A percentile compares a stretch with the other conserved stretches of the same genome.
Evolutionary conservation across 2,329 filamentous ascomycete species (phyloP).

Genomic region (Fusarium guadeloupense): DNA sequence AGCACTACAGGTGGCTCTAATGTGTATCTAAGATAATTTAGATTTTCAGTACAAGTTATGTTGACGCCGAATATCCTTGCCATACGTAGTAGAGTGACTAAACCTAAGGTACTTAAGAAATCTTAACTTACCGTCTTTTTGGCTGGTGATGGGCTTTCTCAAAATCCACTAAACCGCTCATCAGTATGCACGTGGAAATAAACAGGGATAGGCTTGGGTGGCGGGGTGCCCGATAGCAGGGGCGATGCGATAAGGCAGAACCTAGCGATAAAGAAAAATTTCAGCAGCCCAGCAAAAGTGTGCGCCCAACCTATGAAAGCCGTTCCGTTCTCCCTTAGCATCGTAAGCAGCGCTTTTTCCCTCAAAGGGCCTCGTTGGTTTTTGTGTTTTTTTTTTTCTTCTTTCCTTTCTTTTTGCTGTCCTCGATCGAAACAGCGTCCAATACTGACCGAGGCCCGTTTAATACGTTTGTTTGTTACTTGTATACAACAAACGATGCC

Average conservation of each 20-base stretch:
- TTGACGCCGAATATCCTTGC: neutral
- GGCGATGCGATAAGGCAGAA: conserved; percentile 31
- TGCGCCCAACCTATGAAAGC: conserved; percentile 31
- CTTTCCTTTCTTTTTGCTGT: conserved; percentile 3
- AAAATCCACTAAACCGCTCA: conserved; percentile 21
- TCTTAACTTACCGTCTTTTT: neutral
- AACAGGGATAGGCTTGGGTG: conserved; percentile 17
- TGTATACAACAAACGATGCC: conserved; percentile 50
- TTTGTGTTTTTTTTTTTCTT: conserved; percentile 24
- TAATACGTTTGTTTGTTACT: neutral
- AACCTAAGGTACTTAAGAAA: neutral
- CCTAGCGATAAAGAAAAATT: conserved; percentile 33
- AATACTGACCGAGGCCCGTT: conserved; percentile 35
- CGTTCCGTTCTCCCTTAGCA: conserved; percentile 23
- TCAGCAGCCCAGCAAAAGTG: conserved; percentile 17
- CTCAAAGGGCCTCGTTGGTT: conserved; percentile 42
- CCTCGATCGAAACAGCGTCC: conserved; percentile 10
- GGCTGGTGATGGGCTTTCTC: neutral
- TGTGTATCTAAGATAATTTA: conserved; percentile 22
- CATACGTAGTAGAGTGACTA: neutral
- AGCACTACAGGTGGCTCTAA: conserved; percentile 2
- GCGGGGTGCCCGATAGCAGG: conserved; percentile 23
- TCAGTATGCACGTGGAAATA: conserved; percentile 40
- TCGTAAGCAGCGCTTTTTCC: conserved; percentile 36
- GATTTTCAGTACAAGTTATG: conserved; percentile 11